Base-by-base conservation (phyloP, 2,329 filamentous ascomycete species). In the Fusarium penzigii region DNA sequence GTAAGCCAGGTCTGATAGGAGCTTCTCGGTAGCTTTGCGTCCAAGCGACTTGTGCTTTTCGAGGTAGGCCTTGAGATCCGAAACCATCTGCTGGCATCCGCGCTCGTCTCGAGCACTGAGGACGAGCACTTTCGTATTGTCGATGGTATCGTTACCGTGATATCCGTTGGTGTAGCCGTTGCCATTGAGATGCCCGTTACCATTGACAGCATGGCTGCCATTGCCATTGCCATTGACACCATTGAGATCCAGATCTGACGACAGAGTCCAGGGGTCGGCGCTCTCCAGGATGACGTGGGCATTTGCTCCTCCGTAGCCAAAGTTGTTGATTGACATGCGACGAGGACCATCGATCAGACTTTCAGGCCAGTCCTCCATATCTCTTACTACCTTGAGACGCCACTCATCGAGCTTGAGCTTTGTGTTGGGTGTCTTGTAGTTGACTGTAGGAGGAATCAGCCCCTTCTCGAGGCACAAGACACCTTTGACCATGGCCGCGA, bases 281-380 rank as follows among this genome's bases (percentile, higher is more conserved):
- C 52, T 55, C 16, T 65, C 59, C 7, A 65, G 41, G 9, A 66
- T 57, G 5, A 61, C 52, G 41, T 66, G 64, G 10, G 46, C 29
- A 17, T 53, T 53, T 13, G 40, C 44, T 3, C 51, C 47, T 10
- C 42, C 46, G 12, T 49, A 53, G 10, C 46, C 46, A 20, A 49
- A 49, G 17, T 32, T 46, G 38, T 53, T 53, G n/a, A 53, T 49
- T 10, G 36, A 42, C 2, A 46, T 42, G 11, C 42, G 46, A 29
- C 50, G 45, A 25, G 20, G 20, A 25, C 20, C 20, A 25, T 25
- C 20, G 48, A 32, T 34, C 14, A n/a, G 38, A 14, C 7, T n/a
- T n/a, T 17, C n/a, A 39, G 12, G 46, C 29, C 32, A 52, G 44
- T 6, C 40, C 40, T 36, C 32, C 32, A 36, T 12, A 11, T 36